Evolutionary conservation across 768 basidiomycete species (phyloP), one percentile per base, ranked within the genome.

Genomic region (Lactarius sp.): DNA sequence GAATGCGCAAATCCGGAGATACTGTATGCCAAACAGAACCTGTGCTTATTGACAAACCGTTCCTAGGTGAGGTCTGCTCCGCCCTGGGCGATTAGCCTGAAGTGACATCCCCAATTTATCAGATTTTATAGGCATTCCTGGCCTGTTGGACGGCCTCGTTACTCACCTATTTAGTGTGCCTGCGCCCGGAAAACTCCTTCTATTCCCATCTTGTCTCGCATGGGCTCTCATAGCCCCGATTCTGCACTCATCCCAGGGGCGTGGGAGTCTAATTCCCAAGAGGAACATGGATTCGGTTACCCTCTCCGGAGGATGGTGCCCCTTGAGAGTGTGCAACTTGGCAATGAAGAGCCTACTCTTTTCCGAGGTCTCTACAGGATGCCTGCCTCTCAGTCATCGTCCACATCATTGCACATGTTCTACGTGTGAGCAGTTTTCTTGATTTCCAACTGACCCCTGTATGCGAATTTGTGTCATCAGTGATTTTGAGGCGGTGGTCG

Each of bases 271-370:
- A 51, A 37, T n/a, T 10, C 20, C 1, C 46, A 65, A 5, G 64
- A 61, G 3, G 60, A 61, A 2, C 6, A 46, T 34, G 60, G 7
- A 33, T 66, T 66, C 14, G 66, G 66, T 1, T 61, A 68, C 31
- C 66, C 66, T 12, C 50, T 68, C 14, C 64, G 42, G 57, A 61
- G 66, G 47, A 68, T 68, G 66, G 64, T 68, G 8, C 52, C 49
- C 1, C 0, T 68, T 12, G 66, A 68, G 36, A 49, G 20, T 20
- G 13, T 68, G 56, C 52, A 36, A 9, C 20, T 51, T 10, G 31
- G 18, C 5, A 39, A 33, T 18, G 66, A 60, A 34, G 54, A 47
- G 18, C 27, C 27, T 2, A 27, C 22, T 12, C 39, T 55, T 39
- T 31, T 8, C 12, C 44, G n/a, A 3, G 56, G 47, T 18, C 33